Evolutionary conservation across 371 early-diverging fungal species (phyloP), one percentile per base, ranked within the genome.

Genomic region (Rhizomucor miehei): DNA sequence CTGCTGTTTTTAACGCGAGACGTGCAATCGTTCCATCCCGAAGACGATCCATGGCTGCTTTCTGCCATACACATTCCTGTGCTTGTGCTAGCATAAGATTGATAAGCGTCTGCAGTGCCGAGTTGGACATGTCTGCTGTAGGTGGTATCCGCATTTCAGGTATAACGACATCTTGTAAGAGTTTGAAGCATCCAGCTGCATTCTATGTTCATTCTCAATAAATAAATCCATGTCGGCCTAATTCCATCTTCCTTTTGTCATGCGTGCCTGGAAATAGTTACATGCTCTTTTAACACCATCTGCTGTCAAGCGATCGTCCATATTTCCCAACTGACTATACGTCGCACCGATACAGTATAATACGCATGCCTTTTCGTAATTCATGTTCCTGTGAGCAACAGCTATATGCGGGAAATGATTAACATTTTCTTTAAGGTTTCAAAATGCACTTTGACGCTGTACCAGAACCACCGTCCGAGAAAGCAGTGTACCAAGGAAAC

Each of bases 1-100:
- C 83, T 3, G 90, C 81, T 6, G 85, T 87, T 36, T 86, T 80
- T 19, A 69, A 68, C 14, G 94, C 92, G 17, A 95, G 75, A 11
- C 86, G 85, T 25, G 93, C 86, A 16, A 94, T 74, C 6, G 82
- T 77, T 1, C 78, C 85, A 49, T 91, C 84, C 52, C 87, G 89
- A 70, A 89, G 81, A 40, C 88, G 83, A 56, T 84, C 91, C 73
- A 80, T 74, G 1, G 89, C 84, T 14, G 91, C 88, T 48, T 91
- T 87, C 51, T 81, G 83, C 90, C 89, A 92, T 44, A 86, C 84
- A 57, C 89, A 91, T 66, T 94, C 93, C 60, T 94, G 93, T 21
- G 94, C 94, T 65, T 93, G 94, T 8, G 92, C 91, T 8, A 94
- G 79, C 90, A 91, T 92, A 16, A 90, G 67, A 39, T 83, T 79